Evolutionary conservation across 352 stramenopile species (phyloP).

Genomic region (Phytophthora lateralis): DNA sequence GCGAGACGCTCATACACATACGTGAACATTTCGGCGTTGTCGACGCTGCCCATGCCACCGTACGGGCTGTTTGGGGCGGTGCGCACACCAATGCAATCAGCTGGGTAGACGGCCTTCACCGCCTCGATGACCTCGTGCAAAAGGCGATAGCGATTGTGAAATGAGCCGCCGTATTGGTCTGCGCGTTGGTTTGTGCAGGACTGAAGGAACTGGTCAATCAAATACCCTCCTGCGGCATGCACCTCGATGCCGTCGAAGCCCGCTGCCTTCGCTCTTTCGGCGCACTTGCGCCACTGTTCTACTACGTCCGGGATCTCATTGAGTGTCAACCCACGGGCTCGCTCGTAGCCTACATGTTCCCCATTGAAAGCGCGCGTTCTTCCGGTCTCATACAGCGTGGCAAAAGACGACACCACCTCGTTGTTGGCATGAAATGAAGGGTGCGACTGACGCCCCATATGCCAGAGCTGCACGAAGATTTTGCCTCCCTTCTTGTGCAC

Average conservation of each 20-base stretch:
- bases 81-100: constrained; percentile 16
- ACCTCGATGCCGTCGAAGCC: constrained; percentile 19
- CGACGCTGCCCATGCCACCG: constrained; percentile 18
- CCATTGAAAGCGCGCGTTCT: constrained; percentile 11
- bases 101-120: constrained; percentile 8
- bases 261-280: constrained; percentile 6
- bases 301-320: constrained; percentile 17
- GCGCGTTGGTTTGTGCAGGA: constrained; percentile 17
- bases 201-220: constrained; percentile 24
- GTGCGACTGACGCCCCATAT: constrained; percentile 23
- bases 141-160: constrained; percentile 21
- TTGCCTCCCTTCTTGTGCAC: constrained; percentile 18
- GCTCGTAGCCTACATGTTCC: constrained; percentile 8
- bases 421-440: constrained; percentile 12
- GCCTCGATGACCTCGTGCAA: constrained; percentile 11
- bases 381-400: constrained; percentile 12
- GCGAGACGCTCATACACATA: constrained; percentile 14
- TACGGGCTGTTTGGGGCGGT: constrained; percentile 14
- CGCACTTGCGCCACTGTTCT: constrained; percentile 16
- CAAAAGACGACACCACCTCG: constrained; percentile 12
- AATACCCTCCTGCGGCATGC: constrained; percentile 10
- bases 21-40: constrained; percentile 22
- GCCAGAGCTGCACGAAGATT: constrained; percentile 26
- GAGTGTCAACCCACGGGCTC: constrained; percentile 8
- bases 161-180: constrained; percentile 20